These are phyloP conservation scores for Sungouiella blattae DNA, from an alignment of 805 yeast genomes.

Conservation along the genomic window DNA sequence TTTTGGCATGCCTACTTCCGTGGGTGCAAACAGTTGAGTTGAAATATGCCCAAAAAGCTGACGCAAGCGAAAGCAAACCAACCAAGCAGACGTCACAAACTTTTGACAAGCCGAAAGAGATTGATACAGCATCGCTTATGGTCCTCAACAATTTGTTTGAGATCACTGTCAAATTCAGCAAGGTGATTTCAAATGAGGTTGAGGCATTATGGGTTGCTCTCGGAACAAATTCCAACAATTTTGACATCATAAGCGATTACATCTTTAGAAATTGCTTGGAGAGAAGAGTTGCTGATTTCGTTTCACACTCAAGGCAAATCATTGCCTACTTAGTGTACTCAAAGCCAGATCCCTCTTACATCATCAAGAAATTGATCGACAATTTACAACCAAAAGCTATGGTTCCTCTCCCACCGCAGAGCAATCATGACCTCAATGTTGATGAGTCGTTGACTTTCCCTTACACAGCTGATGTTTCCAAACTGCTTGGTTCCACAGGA, in stretches of 20 bases:
- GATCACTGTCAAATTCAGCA: slow-evolving; percentile 75
- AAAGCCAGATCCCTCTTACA: slow-evolving; percentile 42
- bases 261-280: slow-evolving; percentile 65
- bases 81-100: background rate
- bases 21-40: slow-evolving; percentile 88
- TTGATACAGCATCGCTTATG: slow-evolving; percentile 48
- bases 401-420: slow-evolving; percentile 72
- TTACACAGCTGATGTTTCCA: slow-evolving; percentile 70
- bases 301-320: slow-evolving; percentile 76
- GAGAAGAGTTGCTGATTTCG: slow-evolving; percentile 67
- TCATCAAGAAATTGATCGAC: slow-evolving; percentile 59
- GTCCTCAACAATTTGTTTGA: slow-evolving; percentile 78
- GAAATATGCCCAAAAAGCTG: slow-evolving; percentile 20
- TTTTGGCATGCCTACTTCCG: slow-evolving; percentile 77
- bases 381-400: slow-evolving; percentile 81
- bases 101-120: slow-evolving; percentile 5
- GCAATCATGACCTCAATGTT: slow-evolving; percentile 16
- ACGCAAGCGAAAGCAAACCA: background rate
- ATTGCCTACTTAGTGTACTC: slow-evolving; percentile 68
- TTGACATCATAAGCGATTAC: slow-evolving; percentile 68
- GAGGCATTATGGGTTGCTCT: slow-evolving; percentile 95
- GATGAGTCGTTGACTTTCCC: slow-evolving; percentile 46
- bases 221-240: slow-evolving; percentile 71
- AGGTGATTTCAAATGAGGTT: slow-evolving; percentile 75
- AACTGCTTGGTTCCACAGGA: slow-evolving; percentile 48